Base-by-base conservation (phyloP, 169 alveolate genomes). In the Eimeria mitis region DNA sequence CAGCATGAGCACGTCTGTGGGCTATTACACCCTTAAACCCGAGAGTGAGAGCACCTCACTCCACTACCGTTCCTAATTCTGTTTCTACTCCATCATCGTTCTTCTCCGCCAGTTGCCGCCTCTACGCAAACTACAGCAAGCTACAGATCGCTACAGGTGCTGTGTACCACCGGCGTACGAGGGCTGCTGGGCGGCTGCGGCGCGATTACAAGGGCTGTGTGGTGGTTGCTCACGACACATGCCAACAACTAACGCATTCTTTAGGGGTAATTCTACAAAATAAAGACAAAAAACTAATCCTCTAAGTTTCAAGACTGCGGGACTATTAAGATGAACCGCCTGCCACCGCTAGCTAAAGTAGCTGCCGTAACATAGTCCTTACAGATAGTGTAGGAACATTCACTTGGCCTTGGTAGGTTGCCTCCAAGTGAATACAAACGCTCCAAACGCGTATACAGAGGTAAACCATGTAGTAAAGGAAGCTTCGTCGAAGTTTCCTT, bases 191-290 rank as follows among this genome's bases (percentile, higher is more conserved):
- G 83, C 83, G 49, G 83, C 83, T 34, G 83, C 83, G 37, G 54
- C 83, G 83, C 83, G 83, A 73, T 73, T 73, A 73, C 54, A 73
- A 73, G 83, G 83, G 83, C 83, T 73, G 83, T 73, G 83, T 42
- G 49, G 83, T 40, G 83, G 14, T 25, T 65, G 16, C 40, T 28
- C 75, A 25, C 23, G 13, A n/a, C 34, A 25, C 2, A 65, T 6
- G 40, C 75, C 16, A 65, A 25, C 4, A n/a, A 65, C 8, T 14
- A 14, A 13, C 40, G 6, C 40, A 1, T 25, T 65, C 6, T 28
- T 14, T 65, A 65, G 40, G 42, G 4, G 34, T 65, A 5, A 65
- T 65, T 65, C 75, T n/a, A 40, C 40, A 65, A 28, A 28, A 65
- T 25, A n/a, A 23, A 25, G 7, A 65, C 1, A 16, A 65, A 65